Evolutionary conservation across 2,329 filamentous ascomycete species (phyloP).

Genomic region (Neofusicoccum sp.): DNA sequence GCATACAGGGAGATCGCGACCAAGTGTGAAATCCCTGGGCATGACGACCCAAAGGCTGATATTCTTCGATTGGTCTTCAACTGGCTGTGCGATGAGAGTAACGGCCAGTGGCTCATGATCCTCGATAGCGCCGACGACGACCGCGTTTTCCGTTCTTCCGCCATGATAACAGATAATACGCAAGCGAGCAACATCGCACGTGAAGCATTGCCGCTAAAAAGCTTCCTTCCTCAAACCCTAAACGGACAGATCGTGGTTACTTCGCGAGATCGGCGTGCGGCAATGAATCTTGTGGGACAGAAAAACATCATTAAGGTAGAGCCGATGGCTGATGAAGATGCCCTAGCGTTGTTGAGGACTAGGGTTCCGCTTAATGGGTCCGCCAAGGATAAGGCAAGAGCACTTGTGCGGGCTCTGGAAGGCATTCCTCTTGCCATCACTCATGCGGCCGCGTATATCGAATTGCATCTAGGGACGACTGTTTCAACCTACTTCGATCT

Average conservation of each 20-base stretch:
- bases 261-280: neutral
- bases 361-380: too few relatives aligned
- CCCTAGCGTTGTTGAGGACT: too few relatives aligned
- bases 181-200: too few relatives aligned
- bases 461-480: neutral
- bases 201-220: neutral
- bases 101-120: slow-evolving; percentile 35
- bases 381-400: neutral
- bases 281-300: neutral
- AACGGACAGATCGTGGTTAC: slow-evolving; percentile 20
- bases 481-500: slow-evolving; percentile 39
- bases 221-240: neutral
- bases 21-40: slow-evolving; percentile 27
- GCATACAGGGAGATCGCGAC: slow-evolving; percentile 33
- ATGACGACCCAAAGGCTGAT: slow-evolving; percentile 30
- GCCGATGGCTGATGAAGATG: neutral
- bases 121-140: slow-evolving; percentile 36
- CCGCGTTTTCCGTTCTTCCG: too few relatives aligned
- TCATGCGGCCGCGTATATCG: slow-evolving; percentile 40
- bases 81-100: slow-evolving; percentile 29
- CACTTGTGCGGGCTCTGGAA: slow-evolving; percentile 25
- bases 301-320: neutral
- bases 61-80: slow-evolving; percentile 29
- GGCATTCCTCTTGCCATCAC: slow-evolving; percentile 38
- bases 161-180: too few relatives aligned